A percentile compares a stretch with the other conserved stretches of the same genome.
phyloP scores from a whole-genome alignment of 192 early-diverging fungal genomes.

The Dissophora ornata region DNA sequence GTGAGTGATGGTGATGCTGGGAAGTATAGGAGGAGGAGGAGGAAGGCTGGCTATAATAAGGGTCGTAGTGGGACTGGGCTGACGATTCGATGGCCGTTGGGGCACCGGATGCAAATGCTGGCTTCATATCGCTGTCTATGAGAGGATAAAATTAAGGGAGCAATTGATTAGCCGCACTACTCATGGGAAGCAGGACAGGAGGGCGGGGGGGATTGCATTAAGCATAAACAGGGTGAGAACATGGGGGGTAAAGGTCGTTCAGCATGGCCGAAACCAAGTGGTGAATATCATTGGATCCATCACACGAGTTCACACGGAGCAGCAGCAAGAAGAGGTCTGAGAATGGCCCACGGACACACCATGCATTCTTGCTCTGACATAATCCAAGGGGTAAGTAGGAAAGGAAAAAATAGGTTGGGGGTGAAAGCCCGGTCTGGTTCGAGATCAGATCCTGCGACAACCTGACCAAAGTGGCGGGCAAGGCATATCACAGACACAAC shows the following conservation, averaged over 20 bases:
- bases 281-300: conserved; percentile 4
- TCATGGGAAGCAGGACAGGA: conserved; percentile 9
- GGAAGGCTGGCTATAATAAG: conserved; percentile 30
- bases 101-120: conserved; percentile 18
- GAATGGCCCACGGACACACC: conserved; percentile 11
- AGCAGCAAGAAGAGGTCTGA: not conserved
- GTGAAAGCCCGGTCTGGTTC: not conserved
- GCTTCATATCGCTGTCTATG: conserved; percentile 20
- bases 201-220: not conserved
- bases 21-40: conserved; percentile 14
- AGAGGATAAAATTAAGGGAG: too few relatives aligned
- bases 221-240: not conserved
- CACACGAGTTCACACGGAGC: conserved; percentile 1
- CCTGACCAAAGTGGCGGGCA: too few relatives aligned
- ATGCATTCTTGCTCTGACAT: conserved; percentile 7
- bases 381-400: not conserved
- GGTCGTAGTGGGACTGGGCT: conserved; percentile 15
- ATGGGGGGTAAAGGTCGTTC: too few relatives aligned
- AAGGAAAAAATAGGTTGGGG: not conserved
- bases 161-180: too few relatives aligned
- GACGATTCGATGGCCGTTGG: conserved; percentile 15
- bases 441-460: not conserved
- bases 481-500: not conserved
- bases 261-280: too few relatives aligned
- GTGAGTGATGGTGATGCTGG: conserved; percentile 12